Base-by-base conservation (phyloP, 1,139 yeast genomes). In the Candida dubliniensis region DNA sequence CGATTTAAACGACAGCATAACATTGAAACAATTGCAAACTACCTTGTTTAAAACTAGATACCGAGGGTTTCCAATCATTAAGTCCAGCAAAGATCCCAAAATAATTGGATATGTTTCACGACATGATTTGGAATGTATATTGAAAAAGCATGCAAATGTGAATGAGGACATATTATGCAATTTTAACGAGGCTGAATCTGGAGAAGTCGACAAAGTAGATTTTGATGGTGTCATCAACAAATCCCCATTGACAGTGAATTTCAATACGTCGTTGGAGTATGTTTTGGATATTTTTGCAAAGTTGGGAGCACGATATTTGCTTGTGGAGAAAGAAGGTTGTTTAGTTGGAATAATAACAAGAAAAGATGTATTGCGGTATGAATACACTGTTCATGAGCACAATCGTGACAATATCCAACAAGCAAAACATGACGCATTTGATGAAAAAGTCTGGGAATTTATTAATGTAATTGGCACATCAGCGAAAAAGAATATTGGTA, bases 291-390 rank as follows among this genome's bases (percentile, higher is more conserved):
- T 88, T 14, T 93, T 93, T 61, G 77, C 81, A 47, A 84, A 86
- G 52, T 61, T 90, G 33, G 97, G 98, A 0, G 96, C 97, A 4
- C 71, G 89, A 33, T 76, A 82, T 33, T 75, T 93, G 1, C 69
- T 87, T 39, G 84, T 90, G 0, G 86, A 82, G 44, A 56, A 58
- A 15, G 70, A 76, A 34, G 87, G 84, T 1, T 43, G 49, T 2
- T 61, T 86, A 18, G 74, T 71, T 2, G 95, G 95, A 0, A 57
- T 83, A 11, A 66, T 87, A 10, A 83, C 89, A 0, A 68, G 87
- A 42, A 86, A 86, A 54, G 95, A 85, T 52, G 65, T 86, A 23
- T 63, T 86, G 45, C 67, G 85, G 45, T 84, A 76, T 53, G 82
- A 77, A 46, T 60, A 67, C 48, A 63, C 75, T 3, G 46, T 52